Conservation (phyloP, 768 basidiomycete genomes). For the Mycena pura region DNA sequence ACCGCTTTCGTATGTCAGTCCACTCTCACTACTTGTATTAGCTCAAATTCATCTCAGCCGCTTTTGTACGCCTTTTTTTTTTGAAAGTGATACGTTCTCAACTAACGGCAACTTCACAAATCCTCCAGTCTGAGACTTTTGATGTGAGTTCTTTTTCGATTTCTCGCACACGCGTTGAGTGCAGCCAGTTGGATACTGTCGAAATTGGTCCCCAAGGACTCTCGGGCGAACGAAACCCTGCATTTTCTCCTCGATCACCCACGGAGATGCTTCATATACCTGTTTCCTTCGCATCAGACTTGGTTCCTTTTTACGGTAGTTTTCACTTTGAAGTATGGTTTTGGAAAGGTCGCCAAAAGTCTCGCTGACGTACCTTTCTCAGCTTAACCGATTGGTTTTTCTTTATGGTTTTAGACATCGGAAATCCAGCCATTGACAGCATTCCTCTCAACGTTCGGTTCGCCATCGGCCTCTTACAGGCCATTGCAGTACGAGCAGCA, state of each 20-base stretch:
- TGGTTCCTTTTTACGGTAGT: constrained; percentile 86
- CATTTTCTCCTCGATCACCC: constrained; percentile 96
- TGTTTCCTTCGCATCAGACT: constrained; percentile 93
- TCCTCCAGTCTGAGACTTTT: constrained; percentile 71
- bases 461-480: constrained; percentile 79
- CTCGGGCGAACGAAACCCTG: constrained; percentile 77
- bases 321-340: constrained; percentile 69
- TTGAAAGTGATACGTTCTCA: neutral
- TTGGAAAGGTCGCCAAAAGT: no score
- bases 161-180: constrained; percentile 5
- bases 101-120: neutral
- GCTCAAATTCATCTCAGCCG: constrained; percentile 55
- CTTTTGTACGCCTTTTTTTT: constrained; percentile 69
- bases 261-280: constrained; percentile 87
- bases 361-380: neutral
- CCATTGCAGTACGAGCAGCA: constrained; percentile 81
- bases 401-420: constrained; percentile 89
- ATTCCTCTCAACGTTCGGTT: constrained; percentile 79
- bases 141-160: constrained; percentile 62
- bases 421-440: constrained; percentile 67
- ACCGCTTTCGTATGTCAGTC: constrained; percentile 84
- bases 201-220: constrained; percentile 63
- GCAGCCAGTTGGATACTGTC: constrained; percentile 71
- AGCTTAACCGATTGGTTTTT: constrained; percentile 88
- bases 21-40: neutral